Evolutionary conservation across 164 flowering plant genomes (phyloP).

Genomic region (Echeveria elegans): DNA sequence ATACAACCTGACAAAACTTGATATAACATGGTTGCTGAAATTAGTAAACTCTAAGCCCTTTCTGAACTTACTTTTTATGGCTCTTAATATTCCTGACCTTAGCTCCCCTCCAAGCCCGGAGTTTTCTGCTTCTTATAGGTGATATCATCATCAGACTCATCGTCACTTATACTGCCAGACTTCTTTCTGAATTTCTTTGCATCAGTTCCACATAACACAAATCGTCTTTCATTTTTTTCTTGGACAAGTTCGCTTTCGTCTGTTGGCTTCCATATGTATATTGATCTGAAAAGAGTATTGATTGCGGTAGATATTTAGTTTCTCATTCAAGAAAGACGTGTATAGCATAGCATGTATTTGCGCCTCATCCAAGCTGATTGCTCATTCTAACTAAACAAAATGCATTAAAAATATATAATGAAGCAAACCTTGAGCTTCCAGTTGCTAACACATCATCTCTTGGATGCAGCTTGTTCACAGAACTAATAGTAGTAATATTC

Average conservation of each 20-base stretch:
- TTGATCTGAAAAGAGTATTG: constrained; percentile 39
- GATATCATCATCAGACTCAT: constrained; percentile 46
- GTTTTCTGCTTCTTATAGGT: constrained; percentile 41
- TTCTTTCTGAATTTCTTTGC: constrained; percentile 36
- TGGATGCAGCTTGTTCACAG: constrained; percentile 95
- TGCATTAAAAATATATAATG: background rate
- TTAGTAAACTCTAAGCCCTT: background rate
- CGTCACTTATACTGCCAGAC: constrained; percentile 25
- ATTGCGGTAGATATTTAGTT: background rate
- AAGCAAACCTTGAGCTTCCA: constrained; percentile 78
- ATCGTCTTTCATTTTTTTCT: constrained; percentile 33
- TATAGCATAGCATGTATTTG: no score
- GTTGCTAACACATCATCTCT: constrained; percentile 81
- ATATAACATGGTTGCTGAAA: background rate
- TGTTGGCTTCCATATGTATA: constrained; percentile 81
- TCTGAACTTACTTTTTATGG: background rate
- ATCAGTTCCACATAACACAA: constrained; percentile 36
- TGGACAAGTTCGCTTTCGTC: constrained; percentile 30
- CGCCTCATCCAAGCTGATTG: no score
- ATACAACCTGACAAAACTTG: background rate
- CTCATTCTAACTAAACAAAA: background rate
- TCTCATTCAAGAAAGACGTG: background rate
- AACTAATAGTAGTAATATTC: constrained; percentile 76
- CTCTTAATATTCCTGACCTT: background rate
- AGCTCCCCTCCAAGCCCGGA: constrained; percentile 25